A percentile compares a stretch with the other conserved stretches of the same genome.
phyloP scores from a whole-genome alignment of 352 stramenopile genomes.

The Phytophthora palmivora region DNA sequence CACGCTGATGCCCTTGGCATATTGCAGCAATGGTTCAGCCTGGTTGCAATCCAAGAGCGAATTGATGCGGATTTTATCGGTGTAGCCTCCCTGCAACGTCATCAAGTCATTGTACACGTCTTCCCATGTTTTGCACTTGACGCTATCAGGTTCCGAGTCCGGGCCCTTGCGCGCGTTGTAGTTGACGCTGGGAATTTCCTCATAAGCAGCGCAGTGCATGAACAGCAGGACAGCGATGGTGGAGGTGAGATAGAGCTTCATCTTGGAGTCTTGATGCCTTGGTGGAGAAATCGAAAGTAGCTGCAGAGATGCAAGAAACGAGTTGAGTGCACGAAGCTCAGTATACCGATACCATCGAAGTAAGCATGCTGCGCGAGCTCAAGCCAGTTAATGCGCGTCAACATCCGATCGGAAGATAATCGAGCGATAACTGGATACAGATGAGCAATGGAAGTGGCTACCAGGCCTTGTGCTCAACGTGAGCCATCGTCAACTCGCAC shows the following conservation, averaged over 20 bases:
- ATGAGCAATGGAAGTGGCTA: not conserved
- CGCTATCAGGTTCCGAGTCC: slow-evolving; percentile 47
- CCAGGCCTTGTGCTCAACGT: no score
- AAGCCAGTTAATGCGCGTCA: not conserved
- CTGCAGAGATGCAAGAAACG: not conserved
- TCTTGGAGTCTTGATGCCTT: not conserved
- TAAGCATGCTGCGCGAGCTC: not conserved
- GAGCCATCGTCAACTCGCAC: no score
- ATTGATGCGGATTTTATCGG: slow-evolving; percentile 76
- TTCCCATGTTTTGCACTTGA: slow-evolving; percentile 54
- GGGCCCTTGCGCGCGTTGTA: slow-evolving; percentile 73
- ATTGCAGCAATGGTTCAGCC: slow-evolving; percentile 47
- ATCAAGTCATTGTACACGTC: slow-evolving; percentile 68
- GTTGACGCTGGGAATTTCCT: slow-evolving; percentile 76
- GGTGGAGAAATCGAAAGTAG: not conserved
- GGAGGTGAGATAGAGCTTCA: not conserved
- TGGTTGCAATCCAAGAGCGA: slow-evolving; percentile 66
- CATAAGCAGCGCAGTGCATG: slow-evolving; percentile 30
- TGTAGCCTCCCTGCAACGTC: slow-evolving; percentile 41
- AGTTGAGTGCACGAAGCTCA: no score
- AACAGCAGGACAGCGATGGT: slow-evolving; percentile 17
- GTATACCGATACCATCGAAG: no score
- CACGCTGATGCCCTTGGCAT: slow-evolving; percentile 53
- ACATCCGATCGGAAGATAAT: not conserved
- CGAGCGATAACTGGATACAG: not conserved